Percentiles rank a stretch among this genome's conserved stretches.
phyloP scores from a whole-genome alignment of 768 basidiomycete genomes.

The Boletus rubroflammeus region DNA sequence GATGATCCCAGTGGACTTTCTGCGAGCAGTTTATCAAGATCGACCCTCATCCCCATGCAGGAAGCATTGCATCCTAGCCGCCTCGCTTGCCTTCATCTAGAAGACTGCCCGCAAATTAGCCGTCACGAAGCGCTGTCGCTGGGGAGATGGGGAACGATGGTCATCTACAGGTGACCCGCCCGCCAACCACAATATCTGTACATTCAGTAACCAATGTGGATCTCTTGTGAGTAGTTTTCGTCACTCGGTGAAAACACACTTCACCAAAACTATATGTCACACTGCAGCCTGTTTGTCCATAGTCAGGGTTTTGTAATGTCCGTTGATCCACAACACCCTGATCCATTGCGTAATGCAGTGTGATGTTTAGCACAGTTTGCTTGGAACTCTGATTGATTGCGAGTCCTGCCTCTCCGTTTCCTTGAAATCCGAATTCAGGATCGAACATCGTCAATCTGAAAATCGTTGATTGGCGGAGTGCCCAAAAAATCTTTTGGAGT shows the following conservation, averaged over 20 bases:
- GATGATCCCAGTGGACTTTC: conserved; percentile 9
- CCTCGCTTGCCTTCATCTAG: conserved; percentile 43
- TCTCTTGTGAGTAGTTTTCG: conserved; percentile 18
- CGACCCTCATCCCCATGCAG: conserved; percentile 36
- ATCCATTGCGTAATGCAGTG: background rate
- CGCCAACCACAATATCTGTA: background rate
- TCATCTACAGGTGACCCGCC: conserved; percentile 18
- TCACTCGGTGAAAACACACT: conserved; percentile 6
- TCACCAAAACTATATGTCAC: conserved; percentile 17
- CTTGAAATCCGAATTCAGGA: background rate
- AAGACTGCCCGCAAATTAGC: conserved; percentile 38
- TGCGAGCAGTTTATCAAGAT: conserved; percentile 24
- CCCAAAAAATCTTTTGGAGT: background rate
- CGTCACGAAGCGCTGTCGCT: conserved; percentile 38
- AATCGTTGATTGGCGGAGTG: background rate
- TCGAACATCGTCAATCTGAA: background rate
- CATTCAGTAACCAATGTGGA: conserved; percentile 14
- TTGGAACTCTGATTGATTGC: background rate
- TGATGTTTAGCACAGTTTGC: conserved; percentile 1
- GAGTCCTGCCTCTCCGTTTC: conserved; percentile 1
- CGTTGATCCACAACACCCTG: conserved; percentile 20
- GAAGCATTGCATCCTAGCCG: conserved; percentile 32
- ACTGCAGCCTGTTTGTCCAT: conserved; percentile 12
- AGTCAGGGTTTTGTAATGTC: conserved; percentile 22
- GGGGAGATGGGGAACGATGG: conserved; percentile 34